Conservation (phyloP, 805 yeast species). For the Ogataea parapolymorpha region DNA sequence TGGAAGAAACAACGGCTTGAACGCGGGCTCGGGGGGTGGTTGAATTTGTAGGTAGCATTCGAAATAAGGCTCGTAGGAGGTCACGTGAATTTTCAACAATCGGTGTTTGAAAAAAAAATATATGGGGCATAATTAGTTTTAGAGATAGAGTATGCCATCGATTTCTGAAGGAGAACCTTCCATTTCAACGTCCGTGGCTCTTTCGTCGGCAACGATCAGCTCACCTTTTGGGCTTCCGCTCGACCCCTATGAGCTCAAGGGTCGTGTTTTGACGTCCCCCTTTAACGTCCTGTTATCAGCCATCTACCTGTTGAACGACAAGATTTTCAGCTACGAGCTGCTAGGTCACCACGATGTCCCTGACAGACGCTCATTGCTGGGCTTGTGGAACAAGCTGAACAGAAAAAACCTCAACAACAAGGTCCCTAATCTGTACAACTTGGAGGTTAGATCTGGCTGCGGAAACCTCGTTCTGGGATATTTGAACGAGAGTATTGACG, state of each 20-base stretch:
- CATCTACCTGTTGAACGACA: conserved; percentile 46
- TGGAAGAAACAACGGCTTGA: conserved; percentile 28
- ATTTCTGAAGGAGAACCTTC: conserved; percentile 24
- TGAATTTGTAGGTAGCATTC: background rate
- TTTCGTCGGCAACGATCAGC: conserved; percentile 38
- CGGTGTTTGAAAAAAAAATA: conserved; percentile 9
- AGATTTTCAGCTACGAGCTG: conserved; percentile 68
- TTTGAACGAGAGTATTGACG: conserved; percentile 30
- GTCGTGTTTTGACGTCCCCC: conserved; percentile 52
- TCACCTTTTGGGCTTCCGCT: conserved; percentile 62
- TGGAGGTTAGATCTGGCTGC: conserved; percentile 82
- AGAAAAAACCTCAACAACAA: conserved; percentile 50
- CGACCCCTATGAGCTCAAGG: conserved; percentile 50
- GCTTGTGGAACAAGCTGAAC: conserved; percentile 57
- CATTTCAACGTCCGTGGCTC: conserved; percentile 25
- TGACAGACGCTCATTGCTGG: conserved; percentile 52
- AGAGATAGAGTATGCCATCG: conserved; percentile 21
- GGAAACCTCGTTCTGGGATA: conserved; percentile 78
- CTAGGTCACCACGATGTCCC: conserved; percentile 37
- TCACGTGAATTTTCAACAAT: conserved; percentile 17
- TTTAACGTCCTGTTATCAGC: conserved; percentile 52
- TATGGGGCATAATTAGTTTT: conserved; percentile 1
- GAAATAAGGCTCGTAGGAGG: background rate
- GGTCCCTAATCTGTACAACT: conserved; percentile 58
- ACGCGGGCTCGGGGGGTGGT: conserved; percentile 17